Percentiles rank a stretch among this genome's conserved stretches.
These are phyloP conservation scores for Exophiala spinifera DNA, from an alignment of 2,329 filamentous ascomycete genomes.

Conservation along the genomic window DNA sequence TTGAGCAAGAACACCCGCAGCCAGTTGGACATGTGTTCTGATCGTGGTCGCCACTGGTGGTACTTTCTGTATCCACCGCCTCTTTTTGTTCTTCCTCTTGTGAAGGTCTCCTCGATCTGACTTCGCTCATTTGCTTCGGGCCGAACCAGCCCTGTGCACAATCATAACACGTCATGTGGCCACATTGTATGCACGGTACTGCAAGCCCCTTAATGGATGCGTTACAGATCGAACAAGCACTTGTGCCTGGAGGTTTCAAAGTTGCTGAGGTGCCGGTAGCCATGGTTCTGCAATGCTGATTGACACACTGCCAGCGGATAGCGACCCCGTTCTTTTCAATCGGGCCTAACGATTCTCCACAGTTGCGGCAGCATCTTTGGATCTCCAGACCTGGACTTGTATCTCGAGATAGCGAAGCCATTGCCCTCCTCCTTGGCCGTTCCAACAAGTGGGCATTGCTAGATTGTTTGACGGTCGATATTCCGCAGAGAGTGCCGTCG, in stretches of 20 bases:
- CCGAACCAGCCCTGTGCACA: slow-evolving; percentile 46
- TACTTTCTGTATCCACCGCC: slow-evolving; percentile 24
- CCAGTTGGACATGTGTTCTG: slow-evolving; percentile 41
- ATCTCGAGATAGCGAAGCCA: slow-evolving; percentile 9
- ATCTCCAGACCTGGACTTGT: slow-evolving; percentile 37
- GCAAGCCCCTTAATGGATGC: slow-evolving; percentile 44
- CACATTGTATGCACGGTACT: slow-evolving; percentile 47
- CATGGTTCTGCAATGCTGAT: slow-evolving; percentile 34
- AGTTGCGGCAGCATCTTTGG: slow-evolving; percentile 42
- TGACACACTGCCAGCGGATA: slow-evolving; percentile 29
- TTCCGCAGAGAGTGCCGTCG: background rate
- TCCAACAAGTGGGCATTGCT: background rate
- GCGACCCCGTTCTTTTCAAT: slow-evolving; percentile 28
- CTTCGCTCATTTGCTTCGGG: background rate
- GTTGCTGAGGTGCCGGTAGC: slow-evolving; percentile 15
- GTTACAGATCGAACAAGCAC: slow-evolving; percentile 45
- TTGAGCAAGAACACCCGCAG: slow-evolving; percentile 48
- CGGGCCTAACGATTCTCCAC: slow-evolving; percentile 33
- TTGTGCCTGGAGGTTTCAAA: slow-evolving; percentile 17
- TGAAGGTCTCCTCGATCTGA: slow-evolving; percentile 11
- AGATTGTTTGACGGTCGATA: background rate
- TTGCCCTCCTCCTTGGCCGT: slow-evolving; percentile 6
- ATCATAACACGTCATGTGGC: slow-evolving; percentile 46
- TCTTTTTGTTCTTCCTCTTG: slow-evolving; percentile 17
- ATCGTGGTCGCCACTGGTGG: slow-evolving; percentile 1